Base-by-base conservation (phyloP, 2,329 filamentous ascomycete genomes). In the Ophiobolus disseminans region DNA sequence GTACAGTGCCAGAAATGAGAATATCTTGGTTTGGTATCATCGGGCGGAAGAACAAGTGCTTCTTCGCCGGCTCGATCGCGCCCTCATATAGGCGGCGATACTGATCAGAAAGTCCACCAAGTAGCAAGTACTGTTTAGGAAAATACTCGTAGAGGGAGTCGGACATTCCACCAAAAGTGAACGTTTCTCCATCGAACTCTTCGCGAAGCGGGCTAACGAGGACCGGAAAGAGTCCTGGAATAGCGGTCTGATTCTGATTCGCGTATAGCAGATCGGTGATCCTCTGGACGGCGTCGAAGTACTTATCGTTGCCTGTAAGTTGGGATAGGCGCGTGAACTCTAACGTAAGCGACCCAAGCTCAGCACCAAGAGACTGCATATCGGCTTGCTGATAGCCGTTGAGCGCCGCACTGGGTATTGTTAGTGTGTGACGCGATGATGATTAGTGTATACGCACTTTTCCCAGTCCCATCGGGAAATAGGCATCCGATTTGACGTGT, bases 1-100 rank as follows among this genome's bases (percentile, higher is more conserved):
- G 55, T 4, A 64, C 66, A 5, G 85, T 85, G 19, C 88, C 87
- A 0, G 89, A 84, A 52, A 94, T 85, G 6, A 94, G 79, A n/a
- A 94, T 82, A 50, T 93, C 84, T 41, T 82, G 82, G 43, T 83
- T 78, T 5, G 85, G 82, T 16, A 85, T 82, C 84, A 94, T 88
- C 0, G 91, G 91, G 4, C 87, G 82, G 73, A 85, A 96, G 48
- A 96, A 83, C 8, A 96, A 79, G 69, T 89, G 82, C 56, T 90
- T 80, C 57, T 88, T 88, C 26, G 87, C 83, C 0, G 85, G 85
- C 4, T 87, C 82, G 22, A 87, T 82, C 3, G 85, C 82, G 47
- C 82, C 83, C 48, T 87, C 79, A 67, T 95, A 91, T 73, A 96
- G 82, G 16, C 80, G 81, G 52, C 81, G 78, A 70, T 95, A 95